phyloP scores from a whole-genome alignment of 176 grass and related monocot genomes.

The maize (Zea mays) region Zm-B73-REFERENCE-NAM-5.0 NC_050104.1:33084501-33085000 shows the following conservation, averaged over 20 bases:
- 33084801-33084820: too few species aligned
- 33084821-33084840: neutral
- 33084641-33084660: neutral
- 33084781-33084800: too few species aligned
- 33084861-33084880: too few species aligned
- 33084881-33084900: neutral
- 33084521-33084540: constrained; percentile 15
- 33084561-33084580: neutral
- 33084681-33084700: neutral
- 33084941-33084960: neutral
- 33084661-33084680: too few species aligned
- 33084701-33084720: neutral
- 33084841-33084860: neutral
- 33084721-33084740: neutral
- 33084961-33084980: constrained; percentile 22
- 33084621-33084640: neutral
- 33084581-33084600: neutral
- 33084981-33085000: constrained; percentile 19
- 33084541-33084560: constrained; percentile 12
- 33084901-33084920: neutral
- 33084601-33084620: neutral
- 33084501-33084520: constrained; percentile 32
- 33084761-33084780: neutral
- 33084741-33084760: too few species aligned
- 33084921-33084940: neutral